Evolutionary conservation across 495 filamentous ascomycete species (phyloP).

Genomic region (Xylona heveae): DNA sequence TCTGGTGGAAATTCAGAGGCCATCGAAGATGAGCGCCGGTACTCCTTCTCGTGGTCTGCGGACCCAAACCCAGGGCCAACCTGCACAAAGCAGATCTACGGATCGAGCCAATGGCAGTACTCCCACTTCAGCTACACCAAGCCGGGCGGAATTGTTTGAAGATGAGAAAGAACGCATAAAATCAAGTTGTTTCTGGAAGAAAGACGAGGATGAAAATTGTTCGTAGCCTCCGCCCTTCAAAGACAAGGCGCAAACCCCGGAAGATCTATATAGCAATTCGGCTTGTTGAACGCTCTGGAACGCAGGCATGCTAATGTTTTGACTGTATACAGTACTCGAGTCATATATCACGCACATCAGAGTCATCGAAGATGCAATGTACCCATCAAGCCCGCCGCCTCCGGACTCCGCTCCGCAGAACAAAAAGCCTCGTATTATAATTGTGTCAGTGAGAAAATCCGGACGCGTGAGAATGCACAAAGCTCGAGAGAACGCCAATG

Average conservation of each 20-base stretch:
- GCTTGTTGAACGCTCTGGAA: constrained; percentile 2
- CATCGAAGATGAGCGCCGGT: too few relatives aligned
- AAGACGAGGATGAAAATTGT: constrained; percentile 64
- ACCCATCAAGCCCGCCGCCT: constrained; percentile 72
- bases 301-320: constrained; percentile 4
- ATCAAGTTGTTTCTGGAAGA: constrained; percentile 76
- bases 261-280: too few relatives aligned
- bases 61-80: too few relatives aligned
- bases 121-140: constrained; percentile 18
- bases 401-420: constrained; percentile 42
- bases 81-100: constrained; percentile 15
- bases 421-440: constrained; percentile 78
- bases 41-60: too few relatives aligned
- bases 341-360: constrained; percentile 95
- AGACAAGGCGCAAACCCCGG: too few relatives aligned
- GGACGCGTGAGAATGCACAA: constrained; percentile 92
- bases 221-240: constrained; percentile 18
- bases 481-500: constrained; percentile 82
- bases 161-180: constrained; percentile 89
- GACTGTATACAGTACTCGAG: constrained; percentile 41
- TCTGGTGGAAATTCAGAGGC: too few relatives aligned
- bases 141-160: constrained; percentile 75
- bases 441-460: constrained; percentile 78
- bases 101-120: constrained; percentile 17
- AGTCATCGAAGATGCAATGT: constrained; percentile 62